Evolutionary conservation across 352 stramenopile species (phyloP), one percentile per base, ranked within the genome.

Genomic region (Labyrinthula sp.): DNA sequence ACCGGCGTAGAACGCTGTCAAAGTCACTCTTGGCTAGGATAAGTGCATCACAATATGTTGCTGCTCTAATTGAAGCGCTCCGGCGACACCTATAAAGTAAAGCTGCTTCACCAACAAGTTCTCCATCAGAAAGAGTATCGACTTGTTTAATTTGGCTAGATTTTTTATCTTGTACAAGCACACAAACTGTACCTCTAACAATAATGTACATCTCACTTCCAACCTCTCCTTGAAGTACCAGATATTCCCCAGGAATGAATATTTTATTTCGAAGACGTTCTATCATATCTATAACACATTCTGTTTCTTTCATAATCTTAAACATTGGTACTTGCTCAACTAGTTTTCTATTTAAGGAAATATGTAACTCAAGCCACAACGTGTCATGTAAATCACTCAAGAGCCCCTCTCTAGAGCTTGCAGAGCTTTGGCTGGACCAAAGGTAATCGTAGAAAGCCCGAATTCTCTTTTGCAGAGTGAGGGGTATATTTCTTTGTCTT

Each of bases 361-460:
- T n/a, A 29, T 40, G 27, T 14, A 40, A 14, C 14, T 40, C 36
- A 23, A 40, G 10, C 36, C 36, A 29, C 12, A 40, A 20, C 27
- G 15, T 40, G 27, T 10, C 15, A 10, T 15, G 35, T 10, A 40
- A 29, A n/a, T 40, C 35, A 10, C 15, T 36, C 10, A 40, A 14
- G 15, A 40, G 15, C 12, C 36, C n/a, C 10, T 15, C 27, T 20
- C n/a, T n/a, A n/a, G n/a, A n/a, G n/a, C n/a, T n/a, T n/a, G 27
- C 35, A 36, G 27, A 36, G 14, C 27, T n/a, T 10, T 15, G 36
- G 35, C 36, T 40, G 10, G 36, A 15, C 12, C 36, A 40, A 15
- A 40, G 36, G n/a, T 40, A 40, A 36, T 40, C 35, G 14, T 40
- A 40, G n/a, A 40, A 40, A n/a, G 27, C 35, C 27, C 27, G 36